Evolutionary conservation across 2,329 filamentous ascomycete species (phyloP), one percentile per base, ranked within the genome.

Genomic region (Fusarium sp.): DNA sequence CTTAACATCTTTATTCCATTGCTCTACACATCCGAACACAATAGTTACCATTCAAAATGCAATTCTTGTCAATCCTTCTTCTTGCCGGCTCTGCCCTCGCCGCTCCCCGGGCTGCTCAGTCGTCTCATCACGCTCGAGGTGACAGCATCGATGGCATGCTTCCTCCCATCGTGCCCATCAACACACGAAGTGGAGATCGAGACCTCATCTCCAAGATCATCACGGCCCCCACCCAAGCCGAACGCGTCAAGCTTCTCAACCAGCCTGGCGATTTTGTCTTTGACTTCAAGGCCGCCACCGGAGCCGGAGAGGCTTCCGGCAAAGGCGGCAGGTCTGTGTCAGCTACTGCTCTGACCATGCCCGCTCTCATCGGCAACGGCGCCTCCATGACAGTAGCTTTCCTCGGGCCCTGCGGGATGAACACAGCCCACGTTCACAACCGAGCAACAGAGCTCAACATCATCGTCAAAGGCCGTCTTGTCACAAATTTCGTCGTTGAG

Each of bases 151-250:
- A 68, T 24, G 54, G 44, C 31, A 62, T 69, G 66, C 47, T 69
- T 5, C 66, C 66, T 14, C 66, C 66, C 1, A 69, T 69, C n/a
- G 66, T 69, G 1, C 66, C 66, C 10, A 69, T 69, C 55, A 69
- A 69, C 64, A 69, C 66, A 7, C 31, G 66, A 18, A 22, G 41
- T 22, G 77, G 75, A 28, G 70, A 81, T 52, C 36, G 47, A 24
- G 73, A 77, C 24, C 75, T 81, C 54, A 80, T 81, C 62, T 38
- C 76, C 26, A 79, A 79, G 63, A 76, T 81, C 57, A 54, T 80
- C 28, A 80, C 79, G 0, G 73, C 77, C 1, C 74, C 81, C 1
- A 82, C 81, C 0, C 78, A 81, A 35, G 65, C 62, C 28, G 80
- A 82, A 7, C 80, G 81, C n/a, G 68, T 78, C 75, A 77, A 74